Percentiles rank a stretch among this genome's conserved stretches.
Evolutionary conservation across 1,284 basidiomycete genomes (phyloP).

Genomic region (Trametes pubescens): DNA sequence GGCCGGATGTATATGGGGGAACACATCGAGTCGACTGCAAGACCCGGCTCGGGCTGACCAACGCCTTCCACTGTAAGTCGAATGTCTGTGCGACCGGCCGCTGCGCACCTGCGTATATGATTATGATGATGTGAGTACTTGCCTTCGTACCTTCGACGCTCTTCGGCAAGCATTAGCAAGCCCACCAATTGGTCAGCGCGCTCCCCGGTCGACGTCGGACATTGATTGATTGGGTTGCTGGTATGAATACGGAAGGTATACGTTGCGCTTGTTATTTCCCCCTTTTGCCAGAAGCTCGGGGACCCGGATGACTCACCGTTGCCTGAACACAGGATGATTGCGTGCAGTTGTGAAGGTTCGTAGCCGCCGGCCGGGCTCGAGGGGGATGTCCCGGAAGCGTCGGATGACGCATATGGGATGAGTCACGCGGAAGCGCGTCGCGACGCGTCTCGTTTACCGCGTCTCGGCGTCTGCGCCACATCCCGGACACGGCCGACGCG

Average conservation of each 20-base stretch:
- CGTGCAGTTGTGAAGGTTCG: background rate
- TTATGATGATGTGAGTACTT: background rate
- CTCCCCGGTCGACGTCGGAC: background rate
- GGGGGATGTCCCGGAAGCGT: background rate
- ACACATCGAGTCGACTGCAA: background rate
- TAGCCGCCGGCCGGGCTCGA: background rate
- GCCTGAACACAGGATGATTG: background rate
- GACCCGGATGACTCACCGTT: background rate
- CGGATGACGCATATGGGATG: background rate
- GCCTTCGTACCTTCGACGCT: background rate
- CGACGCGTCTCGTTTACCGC: slow-evolving; percentile 6
- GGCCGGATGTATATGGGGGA: background rate
- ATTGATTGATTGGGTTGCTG: background rate
- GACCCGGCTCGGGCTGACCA: slow-evolving; percentile 1
- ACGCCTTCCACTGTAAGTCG: background rate
- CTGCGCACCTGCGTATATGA: background rate
- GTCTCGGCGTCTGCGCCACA: background rate
- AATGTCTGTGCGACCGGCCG: background rate
- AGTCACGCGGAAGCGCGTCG: slow-evolving; percentile 13
- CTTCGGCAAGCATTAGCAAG: slow-evolving; percentile 1
- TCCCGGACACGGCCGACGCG: too few species aligned
- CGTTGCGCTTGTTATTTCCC: background rate
- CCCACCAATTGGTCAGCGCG: background rate
- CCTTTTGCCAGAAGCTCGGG: background rate
- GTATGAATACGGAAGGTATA: background rate